Evolutionary conservation across 192 early-diverging fungal species (phyloP).

Genomic region (Coemansia sp.): DNA sequence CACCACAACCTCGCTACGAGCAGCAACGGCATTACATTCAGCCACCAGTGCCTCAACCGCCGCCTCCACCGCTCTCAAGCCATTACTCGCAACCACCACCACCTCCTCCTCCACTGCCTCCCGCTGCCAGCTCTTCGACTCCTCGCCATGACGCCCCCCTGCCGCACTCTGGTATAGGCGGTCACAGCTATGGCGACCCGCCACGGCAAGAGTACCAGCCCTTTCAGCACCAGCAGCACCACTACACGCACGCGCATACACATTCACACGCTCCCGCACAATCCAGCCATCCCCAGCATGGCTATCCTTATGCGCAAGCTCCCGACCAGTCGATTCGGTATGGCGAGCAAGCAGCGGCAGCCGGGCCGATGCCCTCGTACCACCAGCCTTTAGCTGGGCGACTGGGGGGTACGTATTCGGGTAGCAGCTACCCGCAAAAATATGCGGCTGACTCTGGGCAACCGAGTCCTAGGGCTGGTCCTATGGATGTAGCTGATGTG

Average conservation of each 20-base stretch:
- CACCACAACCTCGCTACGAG: neutral
- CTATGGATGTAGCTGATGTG: neutral
- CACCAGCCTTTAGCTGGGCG: neutral
- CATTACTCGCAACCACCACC: neutral
- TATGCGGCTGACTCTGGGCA: neutral
- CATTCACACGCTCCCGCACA: neutral
- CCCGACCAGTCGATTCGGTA: neutral
- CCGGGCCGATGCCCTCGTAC: neutral
- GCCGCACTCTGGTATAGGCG: neutral
- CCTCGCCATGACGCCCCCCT: neutral
- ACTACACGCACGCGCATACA: neutral
- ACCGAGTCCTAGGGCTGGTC: neutral
- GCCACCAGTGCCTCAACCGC: neutral
- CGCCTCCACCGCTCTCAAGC: too few relatives aligned
- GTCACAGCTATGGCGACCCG: neutral
- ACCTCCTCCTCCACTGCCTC: neutral
- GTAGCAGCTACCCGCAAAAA: neutral
- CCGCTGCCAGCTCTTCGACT: neutral
- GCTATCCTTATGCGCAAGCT: neutral
- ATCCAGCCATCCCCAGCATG: neutral
- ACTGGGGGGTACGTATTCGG: neutral
- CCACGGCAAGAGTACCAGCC: slow-evolving; percentile 1
- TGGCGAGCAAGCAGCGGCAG: neutral
- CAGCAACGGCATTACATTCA: slow-evolving; percentile 9
- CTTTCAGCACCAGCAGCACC: slow-evolving; percentile 21